Base-by-base conservation (phyloP, 1,284 basidiomycete genomes). In the Heterobasidion annosum region DNA sequence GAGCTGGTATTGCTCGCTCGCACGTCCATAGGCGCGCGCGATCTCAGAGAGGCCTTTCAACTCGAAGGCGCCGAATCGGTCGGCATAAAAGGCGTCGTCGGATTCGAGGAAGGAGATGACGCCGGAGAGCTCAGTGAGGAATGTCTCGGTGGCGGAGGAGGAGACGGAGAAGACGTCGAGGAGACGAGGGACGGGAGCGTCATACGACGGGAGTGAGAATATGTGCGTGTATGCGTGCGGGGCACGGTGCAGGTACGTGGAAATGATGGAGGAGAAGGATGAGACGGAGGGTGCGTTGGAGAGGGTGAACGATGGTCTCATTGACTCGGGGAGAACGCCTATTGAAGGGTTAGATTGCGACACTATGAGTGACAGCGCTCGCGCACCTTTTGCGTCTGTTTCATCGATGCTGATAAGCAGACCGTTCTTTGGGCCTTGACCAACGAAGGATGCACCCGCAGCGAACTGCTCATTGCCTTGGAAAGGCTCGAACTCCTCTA, bases 401-500 rank as follows among this genome's bases (percentile, higher is more conserved):
- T 83, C 77, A 51, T 83, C 77, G 19, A 86, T 59, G 34, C 78
- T 77, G 19, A 90, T 54, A 4, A 90, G 59, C 34, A 88, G 54
- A 1, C 72, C 76, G 65, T 74, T 78, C 32, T 65, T 70, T 43
- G 66, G 52, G 0, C 82, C 84, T 53, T 77, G 64, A 34, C 79
- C 87, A 19, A 89, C 77, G 61, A 88, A 82, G 2, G 71, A 56
- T 52, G 76, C 72, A 34, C 64, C 64, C 10, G 52, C 62, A 44
- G 60, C 53, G n/a, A 68, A 49, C 34, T 56, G 60, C 43, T 58
- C 56, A 57, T 75, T 75, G 53, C 63, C 66, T 50, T 40, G 55
- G 32, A 81, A 62, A 40, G 73, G 69, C 63, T 88, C 84, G 59
- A 83, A 83, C 33, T 69, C 68, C 58, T 89, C 88, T 3, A 91